Evolutionary conservation across 257 asterid species (phyloP).

Genomic region (Petunia secreta): DNA sequence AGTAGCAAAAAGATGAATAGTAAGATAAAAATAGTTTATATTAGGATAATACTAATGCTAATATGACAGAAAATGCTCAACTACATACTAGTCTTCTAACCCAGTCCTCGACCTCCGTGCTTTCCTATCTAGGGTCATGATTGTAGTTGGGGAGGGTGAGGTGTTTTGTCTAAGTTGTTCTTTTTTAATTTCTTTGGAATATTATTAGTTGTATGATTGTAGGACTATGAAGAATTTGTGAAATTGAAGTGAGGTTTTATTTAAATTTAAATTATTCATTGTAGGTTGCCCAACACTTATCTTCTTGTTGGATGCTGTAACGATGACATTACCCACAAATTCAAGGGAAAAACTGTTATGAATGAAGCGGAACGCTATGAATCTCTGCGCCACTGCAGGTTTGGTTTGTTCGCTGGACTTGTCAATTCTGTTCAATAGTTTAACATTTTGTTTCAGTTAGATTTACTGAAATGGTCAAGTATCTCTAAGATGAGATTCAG

Average conservation of each 20-base stretch:
- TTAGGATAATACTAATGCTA: too few species aligned
- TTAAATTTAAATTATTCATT: background rate
- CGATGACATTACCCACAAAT: slow-evolving; percentile 84
- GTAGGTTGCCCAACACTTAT: slow-evolving; percentile 79
- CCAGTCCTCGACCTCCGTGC: too few species aligned
- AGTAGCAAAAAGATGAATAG: too few species aligned
- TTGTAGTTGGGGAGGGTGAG: background rate
- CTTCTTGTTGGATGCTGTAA: slow-evolving; percentile 94
- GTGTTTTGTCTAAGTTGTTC: background rate
- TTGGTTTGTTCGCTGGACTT: slow-evolving; percentile 41
- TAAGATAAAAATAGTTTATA: too few species aligned
- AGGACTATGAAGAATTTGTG: background rate
- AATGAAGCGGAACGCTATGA: slow-evolving; percentile 82
- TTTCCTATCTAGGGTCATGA: too few species aligned
- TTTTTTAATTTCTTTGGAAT: background rate
- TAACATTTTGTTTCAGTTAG: background rate
- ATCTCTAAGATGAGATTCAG: background rate
- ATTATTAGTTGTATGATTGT: background rate
- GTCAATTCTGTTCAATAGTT: background rate
- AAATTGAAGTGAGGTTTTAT: background rate
- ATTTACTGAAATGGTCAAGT: slow-evolving; percentile 4
- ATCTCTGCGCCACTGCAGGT: slow-evolving; percentile 98
- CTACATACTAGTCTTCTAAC: too few species aligned
- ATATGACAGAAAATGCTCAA: too few species aligned
- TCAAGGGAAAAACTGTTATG: slow-evolving; percentile 97